phyloP scores from a whole-genome alignment of 1,139 yeast species.

The Suhomyces yuchorum region DNA sequence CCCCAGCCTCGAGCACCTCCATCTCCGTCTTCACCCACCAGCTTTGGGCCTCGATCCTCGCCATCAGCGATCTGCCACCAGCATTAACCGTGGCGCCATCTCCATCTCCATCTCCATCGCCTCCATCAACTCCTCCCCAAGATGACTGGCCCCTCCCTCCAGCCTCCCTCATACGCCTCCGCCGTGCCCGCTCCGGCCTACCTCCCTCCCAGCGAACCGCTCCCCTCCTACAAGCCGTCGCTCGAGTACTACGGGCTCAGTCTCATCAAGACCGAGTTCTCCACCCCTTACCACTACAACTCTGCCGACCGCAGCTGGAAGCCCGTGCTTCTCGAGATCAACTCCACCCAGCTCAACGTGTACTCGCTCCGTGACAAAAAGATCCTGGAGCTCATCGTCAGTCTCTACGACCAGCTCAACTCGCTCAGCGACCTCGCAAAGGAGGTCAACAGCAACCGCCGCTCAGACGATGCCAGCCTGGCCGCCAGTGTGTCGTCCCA shows the following conservation, averaged over 20 bases:
- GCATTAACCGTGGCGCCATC: no score
- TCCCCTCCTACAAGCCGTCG: constrained; percentile 39
- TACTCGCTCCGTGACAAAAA: constrained; percentile 34
- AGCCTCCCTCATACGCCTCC: not conserved
- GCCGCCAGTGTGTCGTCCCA: not conserved
- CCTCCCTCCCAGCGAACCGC: constrained; percentile 25
- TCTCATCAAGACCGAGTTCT: constrained; percentile 39
- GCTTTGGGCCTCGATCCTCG: no score
- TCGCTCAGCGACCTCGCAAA: constrained; percentile 23
- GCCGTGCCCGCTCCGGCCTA: constrained; percentile 21
- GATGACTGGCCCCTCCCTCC: not conserved
- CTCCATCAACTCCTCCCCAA: not conserved
- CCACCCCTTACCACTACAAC: constrained; percentile 40
- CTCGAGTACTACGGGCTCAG: constrained; percentile 38
- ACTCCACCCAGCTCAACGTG: constrained; percentile 57
- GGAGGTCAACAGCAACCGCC: constrained; percentile 20
- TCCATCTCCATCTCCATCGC: not conserved
- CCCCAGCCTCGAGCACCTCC: no score
- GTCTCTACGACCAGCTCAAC: constrained; percentile 35
- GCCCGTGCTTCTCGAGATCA: constrained; percentile 53
- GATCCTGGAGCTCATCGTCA: constrained; percentile 29
- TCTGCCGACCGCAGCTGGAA: constrained; percentile 41
- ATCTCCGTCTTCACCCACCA: no score
- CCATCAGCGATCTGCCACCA: no score
- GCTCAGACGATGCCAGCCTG: not conserved